Base-by-base conservation (phyloP, 768 basidiomycete species). In the Pilatotrama ljubarskyi region DNA sequence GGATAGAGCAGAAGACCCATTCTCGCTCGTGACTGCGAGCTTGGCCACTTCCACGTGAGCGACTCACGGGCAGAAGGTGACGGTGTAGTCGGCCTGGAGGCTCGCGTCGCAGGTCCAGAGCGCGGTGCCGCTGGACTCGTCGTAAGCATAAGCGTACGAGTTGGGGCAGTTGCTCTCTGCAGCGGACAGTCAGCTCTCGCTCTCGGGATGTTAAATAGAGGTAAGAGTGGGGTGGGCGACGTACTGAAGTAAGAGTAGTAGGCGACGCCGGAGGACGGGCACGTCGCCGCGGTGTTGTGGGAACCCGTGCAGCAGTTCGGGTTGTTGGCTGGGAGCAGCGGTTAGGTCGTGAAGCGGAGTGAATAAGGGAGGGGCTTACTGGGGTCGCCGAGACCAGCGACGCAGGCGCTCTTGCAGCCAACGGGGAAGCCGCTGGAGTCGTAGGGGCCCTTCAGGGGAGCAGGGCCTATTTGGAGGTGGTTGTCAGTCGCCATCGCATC, bases 261-360 rank as follows among this genome's bases (percentile, higher is more conserved):
- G 17, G 43, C 62, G 14, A 78, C 76, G 17, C 75, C 75, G 9
- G 81, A 81, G n/a, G 75, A 63, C 14, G 84, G 86, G 69, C 87
- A 88, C 0, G 84, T 86, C 15, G 67, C 70, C 1, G 84, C 69
- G 5, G 82, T 84, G 69, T 70, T 72, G 71, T 80, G 75, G 37
- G 69, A 71, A 11, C 87, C 87, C 13, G 80, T 79, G 75, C 87
- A 89, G 70, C 87, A 88, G 66, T 87, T 86, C 5, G 77, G 71
- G 22, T 84, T 86, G 72, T 88, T 80, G 37, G 65, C 83, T 72
- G 52, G 3, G 32, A 51, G n/a, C 29, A 14, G 22, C 25, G 52
- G 29, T 47, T n/a, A 17, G 29, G n/a, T n/a, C n/a, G n/a, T 32
- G 36, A 15, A 24, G 14, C n/a, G n/a, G 38, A 38, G 20, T 38